Percentiles rank a stretch among this genome's conserved stretches.
These are phyloP conservation scores for Botryotinia globosa DNA, from an alignment of 2,329 filamentous ascomycete species.

Conservation along the genomic window DNA sequence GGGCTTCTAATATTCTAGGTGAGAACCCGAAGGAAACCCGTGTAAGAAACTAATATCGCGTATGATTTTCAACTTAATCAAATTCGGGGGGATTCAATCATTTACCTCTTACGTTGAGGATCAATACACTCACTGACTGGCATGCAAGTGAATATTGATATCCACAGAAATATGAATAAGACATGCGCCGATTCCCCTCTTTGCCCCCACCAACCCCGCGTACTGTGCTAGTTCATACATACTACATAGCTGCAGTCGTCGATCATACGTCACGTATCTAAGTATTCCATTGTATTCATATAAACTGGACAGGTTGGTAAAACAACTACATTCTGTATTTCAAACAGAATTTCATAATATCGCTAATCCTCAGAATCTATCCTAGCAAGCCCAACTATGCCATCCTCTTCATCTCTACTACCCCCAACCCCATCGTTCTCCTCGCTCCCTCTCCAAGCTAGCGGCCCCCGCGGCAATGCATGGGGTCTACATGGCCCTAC, in stretches of 20 bases:
- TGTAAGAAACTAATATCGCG: no score
- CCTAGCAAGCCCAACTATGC: neutral
- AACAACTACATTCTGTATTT: no score
- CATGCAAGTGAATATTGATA: neutral
- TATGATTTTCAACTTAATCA: neutral
- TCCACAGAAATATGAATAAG: neutral
- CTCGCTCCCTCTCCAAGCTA: constrained; percentile 41
- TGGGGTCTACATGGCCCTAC: constrained; percentile 47
- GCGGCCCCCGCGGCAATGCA: constrained; percentile 42
- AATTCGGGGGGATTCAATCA: neutral
- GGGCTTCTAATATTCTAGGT: neutral
- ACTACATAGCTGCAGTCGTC: neutral
- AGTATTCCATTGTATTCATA: neutral
- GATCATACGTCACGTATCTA: neutral
- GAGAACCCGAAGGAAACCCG: neutral
- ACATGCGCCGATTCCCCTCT: neutral
- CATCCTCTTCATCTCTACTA: neutral
- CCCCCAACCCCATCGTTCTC: constrained; percentile 36
- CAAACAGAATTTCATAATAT: neutral
- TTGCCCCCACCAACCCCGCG: neutral
- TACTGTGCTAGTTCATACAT: neutral
- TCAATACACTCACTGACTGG: neutral
- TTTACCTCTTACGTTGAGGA: neutral
- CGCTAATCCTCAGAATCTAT: neutral
- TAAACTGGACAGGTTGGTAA: neutral